Percentiles rank a stretch among this genome's conserved stretches.
Conservation (phyloP, 805 yeast genomes). For the Yarrowia keelungensis region DNA sequence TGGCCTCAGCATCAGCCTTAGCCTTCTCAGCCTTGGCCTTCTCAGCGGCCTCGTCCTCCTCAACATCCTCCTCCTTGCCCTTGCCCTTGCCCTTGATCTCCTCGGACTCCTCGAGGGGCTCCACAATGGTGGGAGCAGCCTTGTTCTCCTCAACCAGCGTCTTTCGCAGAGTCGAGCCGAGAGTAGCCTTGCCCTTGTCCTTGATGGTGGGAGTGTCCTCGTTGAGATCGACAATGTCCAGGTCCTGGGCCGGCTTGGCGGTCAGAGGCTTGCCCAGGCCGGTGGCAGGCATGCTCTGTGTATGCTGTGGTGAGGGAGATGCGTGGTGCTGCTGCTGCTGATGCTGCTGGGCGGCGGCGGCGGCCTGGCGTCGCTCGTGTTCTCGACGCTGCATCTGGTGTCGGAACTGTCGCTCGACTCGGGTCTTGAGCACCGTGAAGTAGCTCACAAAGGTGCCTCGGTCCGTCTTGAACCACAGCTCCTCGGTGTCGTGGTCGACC, state of each 20-base stretch:
- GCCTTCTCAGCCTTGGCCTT: constrained; percentile 40
- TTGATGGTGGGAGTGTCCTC: constrained; percentile 14
- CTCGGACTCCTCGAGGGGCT: constrained; percentile 24
- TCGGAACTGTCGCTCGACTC: constrained; percentile 49
- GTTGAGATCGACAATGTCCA: constrained; percentile 28
- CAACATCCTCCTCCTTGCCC: constrained; percentile 29
- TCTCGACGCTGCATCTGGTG: constrained; percentile 40
- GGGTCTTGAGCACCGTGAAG: constrained; percentile 62
- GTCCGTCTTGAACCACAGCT: constrained; percentile 58
- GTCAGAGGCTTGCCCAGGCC: constrained; percentile 37
- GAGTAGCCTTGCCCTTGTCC: constrained; percentile 36
- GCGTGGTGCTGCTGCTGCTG: constrained; percentile 28
- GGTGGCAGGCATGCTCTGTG: constrained; percentile 28
- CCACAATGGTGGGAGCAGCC: not conserved
- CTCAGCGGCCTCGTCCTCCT: constrained; percentile 40
- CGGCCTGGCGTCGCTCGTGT: constrained; percentile 26
- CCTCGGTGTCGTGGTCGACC: constrained; percentile 72
- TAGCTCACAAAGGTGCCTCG: constrained; percentile 74
- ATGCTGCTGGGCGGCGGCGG: constrained; percentile 10
- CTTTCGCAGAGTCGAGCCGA: constrained; percentile 33
- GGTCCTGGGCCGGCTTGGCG: constrained; percentile 8
- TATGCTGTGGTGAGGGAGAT: constrained; percentile 33
- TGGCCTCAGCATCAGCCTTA: constrained; percentile 3
- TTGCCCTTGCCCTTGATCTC: constrained; percentile 37
- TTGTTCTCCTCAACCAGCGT: constrained; percentile 22